These are phyloP conservation scores for Coemansia sp. DNA, from an alignment of 192 early-diverging fungal species.

Conservation along the genomic window DNA sequence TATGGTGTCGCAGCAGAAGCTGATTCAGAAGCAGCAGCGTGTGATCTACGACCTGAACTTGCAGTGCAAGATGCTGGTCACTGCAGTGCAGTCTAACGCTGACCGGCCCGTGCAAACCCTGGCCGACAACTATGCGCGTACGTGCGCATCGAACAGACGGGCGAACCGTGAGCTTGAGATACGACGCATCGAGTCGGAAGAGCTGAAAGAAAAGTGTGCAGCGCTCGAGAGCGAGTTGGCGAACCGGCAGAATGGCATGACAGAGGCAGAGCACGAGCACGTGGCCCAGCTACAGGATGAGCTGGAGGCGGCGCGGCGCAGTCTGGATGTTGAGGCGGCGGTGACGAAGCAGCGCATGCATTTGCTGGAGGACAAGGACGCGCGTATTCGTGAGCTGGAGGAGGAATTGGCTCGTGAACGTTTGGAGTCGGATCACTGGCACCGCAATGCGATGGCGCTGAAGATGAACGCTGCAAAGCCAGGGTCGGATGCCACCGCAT, in stretches of 20 bases:
- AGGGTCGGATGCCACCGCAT: not conserved
- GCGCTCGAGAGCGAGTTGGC: slow-evolving; percentile 13
- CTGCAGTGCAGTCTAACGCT: slow-evolving; percentile 26
- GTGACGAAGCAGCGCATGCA: slow-evolving; percentile 15
- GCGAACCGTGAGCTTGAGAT: slow-evolving; percentile 37
- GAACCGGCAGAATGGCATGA: slow-evolving; percentile 27
- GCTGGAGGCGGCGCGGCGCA: slow-evolving; percentile 5
- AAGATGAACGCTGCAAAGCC: not conserved
- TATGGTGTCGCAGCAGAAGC: slow-evolving; percentile 50
- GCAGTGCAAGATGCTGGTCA: slow-evolving; percentile 32
- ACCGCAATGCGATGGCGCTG: slow-evolving; percentile 10
- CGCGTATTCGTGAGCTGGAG: slow-evolving; percentile 21
- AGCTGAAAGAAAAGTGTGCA: slow-evolving; percentile 15
- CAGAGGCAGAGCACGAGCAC: slow-evolving; percentile 10
- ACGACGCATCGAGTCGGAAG: slow-evolving; percentile 17
- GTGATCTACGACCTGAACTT: slow-evolving; percentile 47
- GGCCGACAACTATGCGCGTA: slow-evolving; percentile 27
- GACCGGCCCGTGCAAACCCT: slow-evolving; percentile 28
- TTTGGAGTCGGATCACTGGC: slow-evolving; percentile 24
- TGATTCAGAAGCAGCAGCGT: slow-evolving; percentile 54
- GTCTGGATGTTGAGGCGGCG: slow-evolving; percentile 12
- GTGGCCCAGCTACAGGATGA: slow-evolving; percentile 9
- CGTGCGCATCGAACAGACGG: slow-evolving; percentile 46
- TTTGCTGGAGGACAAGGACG: slow-evolving; percentile 26
- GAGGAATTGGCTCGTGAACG: slow-evolving; percentile 31